These are phyloP conservation scores for Xylariaceae sp. DNA, from an alignment of 2,329 filamentous ascomycete genomes.

Conservation along the genomic window DNA sequence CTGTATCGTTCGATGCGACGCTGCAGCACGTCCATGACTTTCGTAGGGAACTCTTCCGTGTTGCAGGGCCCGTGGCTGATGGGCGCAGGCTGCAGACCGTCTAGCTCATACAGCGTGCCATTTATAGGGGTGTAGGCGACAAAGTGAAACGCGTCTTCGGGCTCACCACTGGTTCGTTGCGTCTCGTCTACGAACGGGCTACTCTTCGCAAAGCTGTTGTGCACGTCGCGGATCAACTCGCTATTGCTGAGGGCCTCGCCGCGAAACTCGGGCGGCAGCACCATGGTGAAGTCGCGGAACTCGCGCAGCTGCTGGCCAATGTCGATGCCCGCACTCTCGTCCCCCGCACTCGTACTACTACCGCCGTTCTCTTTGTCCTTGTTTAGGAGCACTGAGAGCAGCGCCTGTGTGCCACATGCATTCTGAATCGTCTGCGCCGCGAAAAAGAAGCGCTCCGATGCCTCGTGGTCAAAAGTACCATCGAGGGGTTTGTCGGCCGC, in stretches of 20 bases:
- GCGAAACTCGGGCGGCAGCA: conserved; percentile 76
- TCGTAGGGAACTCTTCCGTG: conserved; percentile 69
- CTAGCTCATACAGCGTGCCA: conserved; percentile 87
- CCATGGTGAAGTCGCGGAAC: conserved; percentile 88
- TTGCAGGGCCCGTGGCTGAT: conserved; percentile 84
- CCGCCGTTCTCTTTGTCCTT: conserved; percentile 51
- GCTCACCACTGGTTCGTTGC: conserved; percentile 70
- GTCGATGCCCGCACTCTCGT: conserved; percentile 59
- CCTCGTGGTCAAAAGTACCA: conserved; percentile 79
- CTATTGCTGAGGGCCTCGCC: conserved; percentile 68
- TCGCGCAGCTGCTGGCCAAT: conserved; percentile 74
- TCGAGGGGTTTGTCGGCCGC: conserved; percentile 72
- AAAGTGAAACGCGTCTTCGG: conserved; percentile 96
- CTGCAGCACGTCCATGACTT: conserved; percentile 86
- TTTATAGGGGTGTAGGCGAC: conserved; percentile 89
- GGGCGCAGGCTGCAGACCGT: conserved; percentile 90
- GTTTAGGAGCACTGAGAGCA: conserved; percentile 91
- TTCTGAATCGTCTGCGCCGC: conserved; percentile 98
- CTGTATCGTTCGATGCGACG: conserved; percentile 86
- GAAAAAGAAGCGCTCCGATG: conserved; percentile 85
- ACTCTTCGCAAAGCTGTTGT: conserved; percentile 88
- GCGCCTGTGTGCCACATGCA: conserved; percentile 94
- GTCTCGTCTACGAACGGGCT: conserved; percentile 96
- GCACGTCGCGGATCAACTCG: conserved; percentile 75
- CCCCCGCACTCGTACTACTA: not conserved